Percentiles rank a stretch among this genome's conserved stretches.
phyloP scores from a whole-genome alignment of 352 stramenopile genomes.

The Phytophthora megakarya region DNA sequence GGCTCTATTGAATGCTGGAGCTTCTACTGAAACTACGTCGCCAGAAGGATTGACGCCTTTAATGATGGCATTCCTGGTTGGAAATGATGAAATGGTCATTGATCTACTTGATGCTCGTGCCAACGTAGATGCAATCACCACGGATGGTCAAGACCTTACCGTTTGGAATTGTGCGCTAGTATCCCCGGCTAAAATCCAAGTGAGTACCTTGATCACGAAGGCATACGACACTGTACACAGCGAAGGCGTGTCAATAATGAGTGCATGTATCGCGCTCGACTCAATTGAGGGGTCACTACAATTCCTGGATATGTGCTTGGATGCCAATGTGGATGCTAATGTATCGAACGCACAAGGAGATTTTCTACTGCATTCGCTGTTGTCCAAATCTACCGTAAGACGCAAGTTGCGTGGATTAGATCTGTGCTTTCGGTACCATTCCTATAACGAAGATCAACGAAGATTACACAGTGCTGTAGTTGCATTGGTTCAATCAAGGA shows the following conservation, averaged over 20 bases:
- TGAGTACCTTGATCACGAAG: constrained; percentile 25
- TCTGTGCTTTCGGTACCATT: constrained; percentile 69
- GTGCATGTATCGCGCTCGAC: constrained; percentile 38
- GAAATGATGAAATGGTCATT: constrained; percentile 40
- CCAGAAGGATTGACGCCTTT: constrained; percentile 49
- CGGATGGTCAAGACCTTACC: constrained; percentile 47
- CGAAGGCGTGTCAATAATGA: neutral
- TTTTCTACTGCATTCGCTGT: constrained; percentile 65
- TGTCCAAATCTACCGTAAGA: constrained; percentile 59
- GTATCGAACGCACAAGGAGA: constrained; percentile 63
- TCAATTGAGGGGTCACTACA: constrained; percentile 39
- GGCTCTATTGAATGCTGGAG: constrained; percentile 50
- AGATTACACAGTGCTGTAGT: constrained; percentile 32
- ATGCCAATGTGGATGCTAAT: constrained; percentile 52
- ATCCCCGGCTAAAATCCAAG: constrained; percentile 28
- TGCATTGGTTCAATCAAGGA: constrained; percentile 45
- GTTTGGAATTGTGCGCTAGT: constrained; percentile 65
- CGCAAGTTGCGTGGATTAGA: constrained; percentile 55
- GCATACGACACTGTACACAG: constrained; percentile 10
- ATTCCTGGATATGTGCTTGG: constrained; percentile 44
- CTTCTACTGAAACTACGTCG: constrained; percentile 36
- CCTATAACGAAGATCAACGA: constrained; percentile 28
- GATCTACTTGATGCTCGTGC: constrained; percentile 41
- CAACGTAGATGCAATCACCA: constrained; percentile 62
- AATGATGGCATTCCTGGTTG: constrained; percentile 64